A percentile compares a stretch with the other conserved stretches of the same genome.
Evolutionary conservation across 2,329 filamentous ascomycete species (phyloP).

Genomic region (Ophiostoma piceae): DNA sequence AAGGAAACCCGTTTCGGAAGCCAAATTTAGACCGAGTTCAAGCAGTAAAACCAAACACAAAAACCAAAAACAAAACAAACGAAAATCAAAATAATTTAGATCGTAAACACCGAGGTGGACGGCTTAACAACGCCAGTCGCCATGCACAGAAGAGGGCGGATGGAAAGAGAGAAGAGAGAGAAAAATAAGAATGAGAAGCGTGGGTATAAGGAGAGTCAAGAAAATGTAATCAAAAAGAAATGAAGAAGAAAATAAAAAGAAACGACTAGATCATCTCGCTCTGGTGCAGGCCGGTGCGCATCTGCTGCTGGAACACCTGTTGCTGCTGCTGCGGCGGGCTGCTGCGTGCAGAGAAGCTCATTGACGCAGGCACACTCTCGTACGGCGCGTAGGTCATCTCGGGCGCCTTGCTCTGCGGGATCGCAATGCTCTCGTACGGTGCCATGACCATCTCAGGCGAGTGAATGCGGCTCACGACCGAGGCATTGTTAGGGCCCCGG

Average conservation of each 20-base stretch:
- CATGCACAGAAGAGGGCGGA: slow-evolving; percentile 30
- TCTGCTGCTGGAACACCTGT: slow-evolving; percentile 34
- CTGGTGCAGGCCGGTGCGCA: slow-evolving; percentile 48
- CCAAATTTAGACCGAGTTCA: background rate
- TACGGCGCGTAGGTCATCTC: slow-evolving; percentile 37
- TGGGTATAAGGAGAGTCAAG: slow-evolving; percentile 20
- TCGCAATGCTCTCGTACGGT: slow-evolving; percentile 39
- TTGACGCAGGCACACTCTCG: slow-evolving; percentile 39
- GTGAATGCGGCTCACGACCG: slow-evolving; percentile 32
- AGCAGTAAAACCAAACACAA: background rate
- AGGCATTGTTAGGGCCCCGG: slow-evolving; percentile 47
- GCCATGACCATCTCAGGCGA: slow-evolving; percentile 36
- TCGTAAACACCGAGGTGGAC: slow-evolving; percentile 19
- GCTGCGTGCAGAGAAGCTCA: slow-evolving; percentile 31
- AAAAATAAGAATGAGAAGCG: background rate
- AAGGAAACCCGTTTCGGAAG: background rate
- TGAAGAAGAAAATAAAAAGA: background rate
- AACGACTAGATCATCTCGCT: slow-evolving; percentile 51
- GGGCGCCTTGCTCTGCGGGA: slow-evolving; percentile 28
- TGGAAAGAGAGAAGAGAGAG: slow-evolving; percentile 5
- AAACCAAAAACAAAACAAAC: background rate
- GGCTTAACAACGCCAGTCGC: slow-evolving; percentile 35
- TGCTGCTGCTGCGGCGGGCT: slow-evolving; percentile 34
- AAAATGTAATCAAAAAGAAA: background rate
- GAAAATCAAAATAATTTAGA: background rate